Conservation (phyloP, 371 early-diverging fungal genomes). For the Lichtheimia corymbifera region DNA sequence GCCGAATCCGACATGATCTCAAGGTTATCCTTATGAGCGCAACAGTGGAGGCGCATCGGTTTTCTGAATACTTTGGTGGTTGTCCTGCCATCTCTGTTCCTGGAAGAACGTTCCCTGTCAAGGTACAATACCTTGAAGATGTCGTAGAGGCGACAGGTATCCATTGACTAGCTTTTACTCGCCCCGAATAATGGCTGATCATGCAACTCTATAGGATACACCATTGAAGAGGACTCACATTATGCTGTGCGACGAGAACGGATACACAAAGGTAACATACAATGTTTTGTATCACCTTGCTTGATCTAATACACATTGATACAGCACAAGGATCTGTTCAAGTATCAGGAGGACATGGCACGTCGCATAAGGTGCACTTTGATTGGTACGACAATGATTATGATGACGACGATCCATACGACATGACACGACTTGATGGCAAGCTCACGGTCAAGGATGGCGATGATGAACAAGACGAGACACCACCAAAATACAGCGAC, state of each 20-base stretch:
- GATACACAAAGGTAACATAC: not conserved
- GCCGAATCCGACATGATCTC: slow-evolving; percentile 56
- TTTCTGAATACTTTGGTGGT: slow-evolving; percentile 67
- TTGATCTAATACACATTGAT: not conserved
- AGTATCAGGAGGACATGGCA: slow-evolving; percentile 36
- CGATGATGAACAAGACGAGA: slow-evolving; percentile 27
- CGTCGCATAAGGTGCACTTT: slow-evolving; percentile 45
- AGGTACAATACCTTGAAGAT: slow-evolving; percentile 75
- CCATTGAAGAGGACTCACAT: slow-evolving; percentile 59
- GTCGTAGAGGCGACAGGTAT: slow-evolving; percentile 55
- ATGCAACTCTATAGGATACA: slow-evolving; percentile 37
- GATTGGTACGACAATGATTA: slow-evolving; percentile 52
- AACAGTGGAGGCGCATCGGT: slow-evolving; percentile 69
- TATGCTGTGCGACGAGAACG: slow-evolving; percentile 45
- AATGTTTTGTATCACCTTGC: not conserved
- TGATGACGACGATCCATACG: slow-evolving; percentile 45
- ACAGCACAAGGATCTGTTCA: slow-evolving; percentile 27
- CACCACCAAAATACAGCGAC: slow-evolving; percentile 31
- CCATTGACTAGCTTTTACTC: not conserved
- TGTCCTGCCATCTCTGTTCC: slow-evolving; percentile 75
- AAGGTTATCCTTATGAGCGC: slow-evolving; percentile 86
- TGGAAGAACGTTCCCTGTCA: slow-evolving; percentile 83
- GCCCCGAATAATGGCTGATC: not conserved
- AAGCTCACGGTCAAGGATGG: slow-evolving; percentile 32
- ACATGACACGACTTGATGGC: slow-evolving; percentile 23